Conservation (phyloP, 768 basidiomycete genomes). For the Tricholoma sp. region DNA sequence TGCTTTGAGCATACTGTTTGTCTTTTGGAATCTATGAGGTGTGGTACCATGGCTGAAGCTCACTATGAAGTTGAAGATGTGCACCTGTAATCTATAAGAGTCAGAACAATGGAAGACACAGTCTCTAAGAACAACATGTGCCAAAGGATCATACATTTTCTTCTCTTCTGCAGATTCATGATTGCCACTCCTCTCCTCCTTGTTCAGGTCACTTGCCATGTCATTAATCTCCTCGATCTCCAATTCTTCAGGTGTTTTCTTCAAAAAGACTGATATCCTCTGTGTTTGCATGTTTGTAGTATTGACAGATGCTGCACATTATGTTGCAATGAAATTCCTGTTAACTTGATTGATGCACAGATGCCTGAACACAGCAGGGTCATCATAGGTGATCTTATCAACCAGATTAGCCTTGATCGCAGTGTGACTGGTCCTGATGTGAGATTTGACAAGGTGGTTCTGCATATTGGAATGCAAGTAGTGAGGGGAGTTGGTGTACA, state of each 20-base stretch:
- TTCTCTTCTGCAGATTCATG: conserved; percentile 7
- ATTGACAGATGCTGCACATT: neutral
- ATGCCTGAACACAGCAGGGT: no score
- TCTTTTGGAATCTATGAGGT: conserved; percentile 3
- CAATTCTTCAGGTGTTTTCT: neutral
- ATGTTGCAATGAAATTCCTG: neutral
- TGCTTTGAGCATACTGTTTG: neutral
- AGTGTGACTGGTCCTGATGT: no score
- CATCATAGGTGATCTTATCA: no score
- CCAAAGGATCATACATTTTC: conserved; percentile 11
- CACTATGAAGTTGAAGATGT: conserved; percentile 10
- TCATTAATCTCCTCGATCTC: neutral
- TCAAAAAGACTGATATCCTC: neutral
- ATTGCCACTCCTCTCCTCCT: conserved; percentile 1
- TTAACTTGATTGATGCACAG: neutral
- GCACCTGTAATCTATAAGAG: neutral
- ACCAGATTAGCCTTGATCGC: no score
- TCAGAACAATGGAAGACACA: neutral
- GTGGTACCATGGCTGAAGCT: conserved; percentile 5
- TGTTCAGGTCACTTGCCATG: neutral
- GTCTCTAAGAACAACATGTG: conserved; percentile 3
- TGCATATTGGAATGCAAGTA: no score
- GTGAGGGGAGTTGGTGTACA: no score
- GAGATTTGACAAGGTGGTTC: no score
- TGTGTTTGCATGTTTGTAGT: neutral